These are phyloP conservation scores for Ustilago bromivora DNA, from an alignment of 1,284 basidiomycete species.

Conservation along the genomic window DNA sequence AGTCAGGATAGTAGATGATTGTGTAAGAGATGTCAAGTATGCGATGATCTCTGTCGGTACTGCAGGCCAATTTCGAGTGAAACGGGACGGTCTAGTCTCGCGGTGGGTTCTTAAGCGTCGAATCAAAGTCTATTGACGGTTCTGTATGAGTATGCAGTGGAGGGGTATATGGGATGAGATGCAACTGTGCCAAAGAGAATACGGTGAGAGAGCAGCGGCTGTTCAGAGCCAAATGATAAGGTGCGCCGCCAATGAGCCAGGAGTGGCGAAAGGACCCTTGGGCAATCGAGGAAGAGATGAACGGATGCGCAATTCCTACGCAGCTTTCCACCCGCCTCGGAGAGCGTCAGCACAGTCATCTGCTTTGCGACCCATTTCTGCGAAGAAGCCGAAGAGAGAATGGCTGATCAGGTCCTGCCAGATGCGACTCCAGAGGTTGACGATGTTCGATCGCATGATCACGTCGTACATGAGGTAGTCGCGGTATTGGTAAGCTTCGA, in stretches of 20 bases:
- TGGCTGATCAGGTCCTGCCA: constrained; percentile 58
- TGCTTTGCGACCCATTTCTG: constrained; percentile 41
- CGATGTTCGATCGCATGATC: constrained; percentile 53
- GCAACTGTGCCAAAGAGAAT: not conserved
- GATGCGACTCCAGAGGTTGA: constrained; percentile 51
- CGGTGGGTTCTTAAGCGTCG: not conserved
- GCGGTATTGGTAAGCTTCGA: constrained; percentile 44
- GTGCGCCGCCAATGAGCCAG: not conserved
- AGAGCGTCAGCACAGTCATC: constrained; percentile 36
- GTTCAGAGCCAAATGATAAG: not conserved
- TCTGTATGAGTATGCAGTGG: not conserved
- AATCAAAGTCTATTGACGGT: not conserved
- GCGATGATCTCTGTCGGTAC: no score
- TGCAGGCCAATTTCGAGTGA: no score
- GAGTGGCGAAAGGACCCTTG: not conserved
- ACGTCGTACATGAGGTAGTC: constrained; percentile 51
- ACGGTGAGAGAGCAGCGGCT: not conserved
- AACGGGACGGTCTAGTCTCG: no score
- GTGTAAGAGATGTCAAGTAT: no score
- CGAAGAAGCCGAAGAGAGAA: constrained; percentile 47
- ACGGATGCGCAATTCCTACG: not conserved
- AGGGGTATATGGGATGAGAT: not conserved
- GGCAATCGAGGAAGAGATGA: not conserved
- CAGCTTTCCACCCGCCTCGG: constrained; percentile 30
- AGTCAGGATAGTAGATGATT: no score